Base-by-base conservation (phyloP, 768 basidiomycete species). In the Omphalotus guepiniiformis region DNA sequence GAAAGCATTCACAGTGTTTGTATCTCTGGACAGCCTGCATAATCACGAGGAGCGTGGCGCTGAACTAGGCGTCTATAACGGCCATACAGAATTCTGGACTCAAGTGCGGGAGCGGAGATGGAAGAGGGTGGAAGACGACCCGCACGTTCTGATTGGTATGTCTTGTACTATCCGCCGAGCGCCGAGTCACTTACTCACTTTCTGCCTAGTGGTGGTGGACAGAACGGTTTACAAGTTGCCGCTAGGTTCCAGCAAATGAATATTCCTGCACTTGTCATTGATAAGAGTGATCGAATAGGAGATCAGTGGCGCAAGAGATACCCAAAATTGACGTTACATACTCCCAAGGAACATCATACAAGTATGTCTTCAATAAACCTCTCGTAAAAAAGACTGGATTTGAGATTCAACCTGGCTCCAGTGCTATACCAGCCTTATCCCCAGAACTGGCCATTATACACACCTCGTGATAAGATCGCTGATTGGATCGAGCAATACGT, bases 261-360 rank as follows among this genome's bases (percentile, higher is more conserved):
- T 16, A 63, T 89, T 12, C 55, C 67, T 1, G 65, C 74, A 1
- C 64, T 91, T 6, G 59, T 86, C 12, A 63, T 87, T 23, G 86
- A 89, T 54, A 70, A 68, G 53, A 75, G 80, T 43, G 37, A 63
- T 6, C 64, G 76, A 2, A 58, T 83, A 1, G 83, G 83, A 0
- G 80, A 84, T 53, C 75, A 73, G 53, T 83, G 82, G 83, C 65
- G 80, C 48, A 69, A 76, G 38, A 70, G 85, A 12, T 85, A 85
- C 57, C 74, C 78, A 21, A 66, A 74, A 1, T 58, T 84, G 5
- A 80, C 74, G 28, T 62, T 86, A 19, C 81, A 82, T 48, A 47
- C 45, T 7, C 42, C 69, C 74, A 53, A 39, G 23, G 26, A 21
- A 5, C 52, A 43, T 18, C 8, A 54, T 50, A 25, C 50, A 47